phyloP scores from a whole-genome alignment of 169 alveolate species.

The Plasmodium fragile region DNA sequence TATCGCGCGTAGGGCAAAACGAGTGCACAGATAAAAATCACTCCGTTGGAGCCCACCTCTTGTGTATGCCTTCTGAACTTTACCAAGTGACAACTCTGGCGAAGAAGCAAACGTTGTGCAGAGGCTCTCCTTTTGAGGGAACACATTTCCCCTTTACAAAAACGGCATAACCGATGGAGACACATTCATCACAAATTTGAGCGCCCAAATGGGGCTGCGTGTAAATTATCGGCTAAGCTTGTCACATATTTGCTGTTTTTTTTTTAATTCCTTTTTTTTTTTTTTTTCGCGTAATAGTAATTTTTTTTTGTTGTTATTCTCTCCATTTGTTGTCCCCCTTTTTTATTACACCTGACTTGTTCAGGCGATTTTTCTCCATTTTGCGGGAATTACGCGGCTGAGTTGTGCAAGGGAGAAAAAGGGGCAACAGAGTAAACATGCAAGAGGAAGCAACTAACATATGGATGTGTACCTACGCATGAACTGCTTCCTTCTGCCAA shows the following conservation, averaged over 20 bases:
- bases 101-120: neutral
- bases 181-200: neutral
- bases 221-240: neutral
- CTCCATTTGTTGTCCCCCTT: neutral
- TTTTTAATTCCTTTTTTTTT: too few species aligned
- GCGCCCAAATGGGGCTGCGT: neutral
- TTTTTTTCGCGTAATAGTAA: neutral
- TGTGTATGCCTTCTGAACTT: neutral
- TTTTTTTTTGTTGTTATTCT: too few species aligned
- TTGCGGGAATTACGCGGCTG: neutral
- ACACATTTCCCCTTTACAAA: neutral
- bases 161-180: neutral
- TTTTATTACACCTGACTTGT: neutral
- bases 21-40: neutral
- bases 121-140: neutral
- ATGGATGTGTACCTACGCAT: neutral
- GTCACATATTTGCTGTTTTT: neutral
- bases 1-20: neutral
- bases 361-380: neutral
- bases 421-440: neutral
- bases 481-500: neutral
- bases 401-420: neutral
- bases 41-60: neutral
- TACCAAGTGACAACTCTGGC: neutral
- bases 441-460: neutral